Conservation (phyloP, 2,329 filamentous ascomycete species). For the Pseudogymnoascus sp. region DNA sequence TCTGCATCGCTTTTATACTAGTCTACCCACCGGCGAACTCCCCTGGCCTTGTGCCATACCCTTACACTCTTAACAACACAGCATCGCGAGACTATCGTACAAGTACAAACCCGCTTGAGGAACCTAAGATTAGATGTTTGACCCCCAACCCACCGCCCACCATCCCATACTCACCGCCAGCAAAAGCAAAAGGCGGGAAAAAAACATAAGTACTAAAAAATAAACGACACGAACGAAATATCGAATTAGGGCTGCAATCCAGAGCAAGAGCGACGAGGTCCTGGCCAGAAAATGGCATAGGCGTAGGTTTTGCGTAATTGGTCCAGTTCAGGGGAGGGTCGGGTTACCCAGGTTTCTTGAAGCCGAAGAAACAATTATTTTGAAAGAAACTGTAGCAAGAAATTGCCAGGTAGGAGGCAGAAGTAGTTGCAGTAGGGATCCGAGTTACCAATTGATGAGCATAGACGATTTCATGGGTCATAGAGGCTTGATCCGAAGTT, state of each 20-base stretch:
- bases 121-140: conserved; percentile 1
- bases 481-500: conserved; percentile 7
- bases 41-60: not conserved
- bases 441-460: not conserved
- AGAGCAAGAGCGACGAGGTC: not conserved
- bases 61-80: not conserved
- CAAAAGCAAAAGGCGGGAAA: not conserved
- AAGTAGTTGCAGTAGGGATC: conserved; percentile 8
- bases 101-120: not conserved
- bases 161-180: not conserved
- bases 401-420: not conserved
- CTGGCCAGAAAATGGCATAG: not conserved
- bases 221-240: not conserved
- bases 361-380: not conserved
- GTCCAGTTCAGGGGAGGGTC: conserved; percentile 9
- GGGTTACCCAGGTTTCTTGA: conserved; percentile 16
- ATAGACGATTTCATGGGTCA: not conserved
- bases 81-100: conserved; percentile 5
- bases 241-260: not conserved
- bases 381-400: not conserved
- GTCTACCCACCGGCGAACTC: not conserved
- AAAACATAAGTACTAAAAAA: not conserved
- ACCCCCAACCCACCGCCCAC: not conserved
- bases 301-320: not conserved
- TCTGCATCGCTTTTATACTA: conserved; percentile 1